Evolutionary conservation across 257 asterid species (phyloP), one percentile per base, ranked within the genome.

Genomic region (Nicotiana undulata): DNA sequence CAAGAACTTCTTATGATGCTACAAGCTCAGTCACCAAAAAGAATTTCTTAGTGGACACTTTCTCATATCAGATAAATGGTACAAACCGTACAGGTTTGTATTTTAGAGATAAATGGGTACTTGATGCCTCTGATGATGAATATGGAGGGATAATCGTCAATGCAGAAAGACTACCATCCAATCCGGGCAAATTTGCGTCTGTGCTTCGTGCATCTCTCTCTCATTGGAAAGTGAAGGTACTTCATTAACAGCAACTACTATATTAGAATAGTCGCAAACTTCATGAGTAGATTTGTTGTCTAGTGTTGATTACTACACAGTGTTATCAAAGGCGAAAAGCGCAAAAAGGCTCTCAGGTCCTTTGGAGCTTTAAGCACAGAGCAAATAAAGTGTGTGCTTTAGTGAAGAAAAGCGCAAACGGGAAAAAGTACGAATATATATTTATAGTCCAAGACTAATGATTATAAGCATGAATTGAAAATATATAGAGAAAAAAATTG

Each of bases 91-190:
- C 88, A 0, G 86, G 85, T 74, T 76, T 78, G 49, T 58, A 85
- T 80, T 74, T 84, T 78, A 9, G 85, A 70, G 84, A 79, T 51
- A 82, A 72, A 17, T 81, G 79, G 80, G 65, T 94, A 3, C 94
- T 92, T 58, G 97, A 94, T 81, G 95, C 98, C 74, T 76, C 59
- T 83, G 95, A 94, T 58, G 98, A 94, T 78, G 94, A 85, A 81
- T 94, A 94, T 75, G 92, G 86, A 44, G 98, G 98, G 22, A 93
- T 94, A 66, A 82, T 90, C 49, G 85, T 94, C 26, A 85, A 86
- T 44, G 85, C 95, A 2, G 91, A 83, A 72, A 79, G 85, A 46
- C 86, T 94, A 59, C 98, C 97, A 20, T 77, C 92, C 77, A 87
- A 90, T 70, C 91, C 91, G 24, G 84, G 72, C 49, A 87, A 77